Evolutionary conservation across 352 stramenopile species (phyloP).

Genomic region (Phytophthora ohioensis): DNA sequence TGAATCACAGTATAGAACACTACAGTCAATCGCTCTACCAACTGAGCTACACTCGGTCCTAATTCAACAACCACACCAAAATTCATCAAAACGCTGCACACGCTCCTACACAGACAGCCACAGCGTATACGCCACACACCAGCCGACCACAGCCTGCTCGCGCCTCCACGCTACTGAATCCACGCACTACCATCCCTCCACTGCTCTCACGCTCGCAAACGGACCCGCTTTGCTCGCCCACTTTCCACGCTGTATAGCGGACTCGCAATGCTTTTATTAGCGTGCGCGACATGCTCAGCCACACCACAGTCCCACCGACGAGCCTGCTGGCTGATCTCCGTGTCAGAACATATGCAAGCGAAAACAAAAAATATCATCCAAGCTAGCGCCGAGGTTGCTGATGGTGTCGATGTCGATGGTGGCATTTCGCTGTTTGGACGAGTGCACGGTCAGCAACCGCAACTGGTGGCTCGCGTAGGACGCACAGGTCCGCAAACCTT

Average conservation of each 20-base stretch:
- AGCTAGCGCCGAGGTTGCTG: too few species aligned
- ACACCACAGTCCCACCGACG: too few species aligned
- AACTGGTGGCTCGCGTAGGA: too few species aligned
- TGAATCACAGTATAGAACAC: conserved; percentile 1
- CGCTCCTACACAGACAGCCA: too few species aligned
- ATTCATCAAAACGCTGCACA: not conserved
- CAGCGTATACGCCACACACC: not conserved
- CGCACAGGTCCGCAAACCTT: too few species aligned
- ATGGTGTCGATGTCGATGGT: too few species aligned
- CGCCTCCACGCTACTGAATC: not conserved
- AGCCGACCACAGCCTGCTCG: not conserved
- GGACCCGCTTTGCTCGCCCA: not conserved
- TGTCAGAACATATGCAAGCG: too few species aligned
- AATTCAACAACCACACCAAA: not conserved
- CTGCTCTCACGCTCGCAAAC: not conserved
- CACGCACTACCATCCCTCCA: not conserved
- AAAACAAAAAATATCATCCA: too few species aligned
- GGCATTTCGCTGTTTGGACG: too few species aligned
- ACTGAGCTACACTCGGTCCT: not conserved
- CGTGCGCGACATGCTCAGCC: not conserved
- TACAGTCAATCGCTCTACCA: conserved; percentile 1
- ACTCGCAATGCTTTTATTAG: not conserved
- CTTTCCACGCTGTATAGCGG: not conserved
- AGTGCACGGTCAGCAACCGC: too few species aligned
- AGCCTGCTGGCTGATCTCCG: too few species aligned